Conservation (phyloP, 805 yeast species). For the fission yeast (Schizosaccharomyces pombe) region DNA sequence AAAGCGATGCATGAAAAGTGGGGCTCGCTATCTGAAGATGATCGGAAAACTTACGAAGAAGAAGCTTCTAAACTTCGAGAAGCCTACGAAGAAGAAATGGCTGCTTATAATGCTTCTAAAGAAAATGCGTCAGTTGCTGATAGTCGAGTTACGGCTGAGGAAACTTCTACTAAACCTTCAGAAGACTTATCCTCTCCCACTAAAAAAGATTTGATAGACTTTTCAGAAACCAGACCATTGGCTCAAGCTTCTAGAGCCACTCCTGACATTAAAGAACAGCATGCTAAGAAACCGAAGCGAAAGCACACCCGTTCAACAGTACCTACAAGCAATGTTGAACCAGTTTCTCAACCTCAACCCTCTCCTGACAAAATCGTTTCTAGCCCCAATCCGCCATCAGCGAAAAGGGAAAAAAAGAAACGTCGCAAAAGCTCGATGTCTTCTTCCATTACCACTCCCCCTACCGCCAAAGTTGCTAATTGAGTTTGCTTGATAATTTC, state of each 20-base stretch:
- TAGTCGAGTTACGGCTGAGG: background rate
- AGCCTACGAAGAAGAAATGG: background rate
- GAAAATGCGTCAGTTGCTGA: background rate
- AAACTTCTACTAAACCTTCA: too few relatives aligned
- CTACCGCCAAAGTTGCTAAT: background rate
- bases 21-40: background rate
- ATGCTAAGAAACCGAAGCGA: background rate
- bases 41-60: constrained; percentile 1
- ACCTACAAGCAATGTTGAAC: too few relatives aligned
- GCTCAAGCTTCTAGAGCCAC: background rate
- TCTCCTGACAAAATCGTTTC: background rate
- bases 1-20: constrained; percentile 2
- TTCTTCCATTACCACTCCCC: background rate
- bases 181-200: background rate
- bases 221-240: background rate
- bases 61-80: background rate
- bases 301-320: background rate
- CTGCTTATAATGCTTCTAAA: background rate
- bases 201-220: background rate
- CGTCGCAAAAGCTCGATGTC: background rate
- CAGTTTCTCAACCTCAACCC: background rate
- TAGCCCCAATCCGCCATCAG: background rate
- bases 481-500: background rate
- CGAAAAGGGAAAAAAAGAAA: background rate
- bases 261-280: background rate